Evolutionary conservation across 202 grass and related monocot species (phyloP), one percentile per base, ranked within the genome.

Genomic region (Carex arenaria): DNA sequence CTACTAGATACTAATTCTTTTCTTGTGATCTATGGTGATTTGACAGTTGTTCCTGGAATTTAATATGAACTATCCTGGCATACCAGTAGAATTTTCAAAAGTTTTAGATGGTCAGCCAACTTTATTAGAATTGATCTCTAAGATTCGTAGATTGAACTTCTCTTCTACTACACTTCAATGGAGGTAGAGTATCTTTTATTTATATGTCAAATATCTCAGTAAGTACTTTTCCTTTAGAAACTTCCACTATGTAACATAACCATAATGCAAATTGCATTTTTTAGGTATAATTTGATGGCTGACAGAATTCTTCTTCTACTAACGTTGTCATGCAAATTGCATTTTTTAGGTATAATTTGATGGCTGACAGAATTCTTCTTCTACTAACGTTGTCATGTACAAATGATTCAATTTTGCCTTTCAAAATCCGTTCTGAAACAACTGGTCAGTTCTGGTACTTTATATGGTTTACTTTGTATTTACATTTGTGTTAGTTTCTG

Each of bases 281-380:
- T 75, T 88, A 98, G 95, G 85, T 98, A 98, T 72, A 98, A 91
- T 87, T 86, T 98, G 87, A 98, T 98, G 95, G 92, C 91, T 86
- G 93, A 95, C 80, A 92, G 92, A 89, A 90, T 98, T 85, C 86
- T 95, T 52, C 81, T 98, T 31, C 84, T 98, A 80, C 80, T 98
- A 85, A 92, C 84, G 87, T 90, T 95, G 72, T 60, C 38, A 54
- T 81, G 65, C 22, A 1, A 42, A 60, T 31, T n/a, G 15, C 49
- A 63, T 76, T 69, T 92, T 85, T 75, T 88, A 98, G 95, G 85
- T 98, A 98, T 72, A 98, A 91, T 87, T 86, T 98, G 88, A 98
- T 98, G 95, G 92, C 91, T 86, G 93, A 95, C 80, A 92, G 92
- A 89, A 90, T 98, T 85, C 86, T 95, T 53, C 81, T 98, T 31